A percentile compares a stretch with the other conserved stretches of the same genome.
Conservation (phyloP, 139 green algal species). For the Edaphochlamys debaryana region DNA sequence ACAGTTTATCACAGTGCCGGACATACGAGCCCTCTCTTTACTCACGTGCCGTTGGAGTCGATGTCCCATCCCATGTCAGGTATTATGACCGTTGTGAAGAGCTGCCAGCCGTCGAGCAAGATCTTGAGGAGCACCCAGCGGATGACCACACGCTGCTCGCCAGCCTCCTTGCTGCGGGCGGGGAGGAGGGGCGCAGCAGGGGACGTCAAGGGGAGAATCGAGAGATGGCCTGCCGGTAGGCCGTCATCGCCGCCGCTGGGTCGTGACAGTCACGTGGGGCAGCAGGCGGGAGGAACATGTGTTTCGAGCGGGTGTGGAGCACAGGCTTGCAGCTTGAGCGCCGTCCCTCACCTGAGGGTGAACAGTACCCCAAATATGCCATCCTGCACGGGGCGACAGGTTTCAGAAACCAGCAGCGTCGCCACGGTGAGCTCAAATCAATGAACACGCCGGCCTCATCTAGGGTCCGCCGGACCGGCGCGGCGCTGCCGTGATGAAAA, state of each 20-base stretch:
- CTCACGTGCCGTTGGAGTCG: background rate
- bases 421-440: background rate
- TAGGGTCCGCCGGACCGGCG: no score
- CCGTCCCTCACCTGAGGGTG: no score
- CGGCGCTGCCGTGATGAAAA: background rate
- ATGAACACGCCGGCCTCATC: background rate
- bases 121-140: conserved; percentile 29
- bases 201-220: background rate
- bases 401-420: no score
- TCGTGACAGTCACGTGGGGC: background rate
- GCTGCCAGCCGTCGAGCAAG: conserved; percentile 27
- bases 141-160: background rate
- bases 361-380: no score
- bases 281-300: background rate
- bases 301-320: background rate
- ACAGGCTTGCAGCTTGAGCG: background rate
- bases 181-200: background rate
- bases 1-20: no score
- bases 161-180: conserved; percentile 32
- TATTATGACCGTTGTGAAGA: conserved; percentile 15
- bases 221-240: no score
- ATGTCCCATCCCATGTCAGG: conserved; percentile 28
- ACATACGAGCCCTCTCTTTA: background rate
- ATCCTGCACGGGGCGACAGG: background rate
- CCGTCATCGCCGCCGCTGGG: no score